Evolutionary conservation across 345 rosid genomes (phyloP).

Genomic region (Eucalyptus urophylla): DNA sequence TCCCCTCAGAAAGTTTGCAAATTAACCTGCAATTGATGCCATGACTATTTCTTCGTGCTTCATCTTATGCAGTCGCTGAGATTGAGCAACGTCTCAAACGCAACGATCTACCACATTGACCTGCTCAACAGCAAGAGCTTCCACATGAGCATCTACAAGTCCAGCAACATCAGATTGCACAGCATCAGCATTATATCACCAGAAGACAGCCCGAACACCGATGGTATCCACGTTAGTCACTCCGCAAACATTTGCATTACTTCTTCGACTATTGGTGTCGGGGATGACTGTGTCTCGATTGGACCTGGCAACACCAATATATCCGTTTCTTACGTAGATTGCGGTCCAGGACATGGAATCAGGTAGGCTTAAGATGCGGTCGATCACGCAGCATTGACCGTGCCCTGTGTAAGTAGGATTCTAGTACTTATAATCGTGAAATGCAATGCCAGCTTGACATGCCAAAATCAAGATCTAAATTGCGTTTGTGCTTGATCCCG

Average conservation of each 20-base stretch:
- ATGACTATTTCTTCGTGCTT: background rate
- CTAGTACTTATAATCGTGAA: background rate
- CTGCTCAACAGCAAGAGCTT: constrained; percentile 31
- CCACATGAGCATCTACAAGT: constrained; percentile 16
- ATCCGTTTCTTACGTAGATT: constrained; percentile 3
- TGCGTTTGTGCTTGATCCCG: background rate
- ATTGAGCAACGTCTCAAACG: constrained; percentile 20
- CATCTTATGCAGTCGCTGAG: constrained; percentile 19
- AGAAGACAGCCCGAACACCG: constrained; percentile 51
- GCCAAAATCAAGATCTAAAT: background rate
- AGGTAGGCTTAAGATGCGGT: constrained; percentile 6
- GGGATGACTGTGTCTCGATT: constrained; percentile 54
- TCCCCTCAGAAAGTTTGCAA: background rate
- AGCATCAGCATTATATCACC: constrained; percentile 27
- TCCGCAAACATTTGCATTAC: constrained; percentile 23
- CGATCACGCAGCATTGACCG: background rate
- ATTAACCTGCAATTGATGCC: background rate
- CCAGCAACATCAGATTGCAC: constrained; percentile 11
- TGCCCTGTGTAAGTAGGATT: background rate
- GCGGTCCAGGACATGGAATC: constrained; percentile 62
- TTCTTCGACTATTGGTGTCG: constrained; percentile 26
- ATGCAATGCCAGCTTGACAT: background rate
- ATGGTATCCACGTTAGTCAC: constrained; percentile 39
- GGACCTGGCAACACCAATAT: constrained; percentile 35
- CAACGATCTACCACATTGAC: constrained; percentile 16